A percentile compares a stretch with the other conserved stretches of the same genome.
Conservation (phyloP, 164 flowering plant species). For the Berberis thunbergii region DNA sequence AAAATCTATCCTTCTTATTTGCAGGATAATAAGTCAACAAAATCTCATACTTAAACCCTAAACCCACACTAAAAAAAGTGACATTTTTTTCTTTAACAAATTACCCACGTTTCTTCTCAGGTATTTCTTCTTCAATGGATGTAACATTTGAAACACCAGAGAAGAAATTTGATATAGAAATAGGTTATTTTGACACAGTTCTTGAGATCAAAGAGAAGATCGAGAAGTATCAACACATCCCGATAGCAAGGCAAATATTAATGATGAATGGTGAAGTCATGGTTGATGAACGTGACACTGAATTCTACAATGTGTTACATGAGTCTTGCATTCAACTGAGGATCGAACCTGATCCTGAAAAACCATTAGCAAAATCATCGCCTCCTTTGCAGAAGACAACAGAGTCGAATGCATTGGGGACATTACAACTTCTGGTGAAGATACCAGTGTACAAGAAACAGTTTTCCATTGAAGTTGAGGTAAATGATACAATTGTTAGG, state of each 20-base stretch:
- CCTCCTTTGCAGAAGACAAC: no score
- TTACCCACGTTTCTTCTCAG: no score
- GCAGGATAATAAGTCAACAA: no score
- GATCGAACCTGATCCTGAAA: conserved; percentile 13
- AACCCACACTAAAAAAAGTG: no score
- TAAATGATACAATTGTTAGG: conserved; percentile 18
- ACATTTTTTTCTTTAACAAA: no score
- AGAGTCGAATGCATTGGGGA: background rate
- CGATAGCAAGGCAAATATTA: conserved; percentile 43
- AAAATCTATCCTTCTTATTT: no score
- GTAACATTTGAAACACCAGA: conserved; percentile 27
- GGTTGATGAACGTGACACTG: conserved; percentile 39
- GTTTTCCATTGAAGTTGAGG: conserved; percentile 25
- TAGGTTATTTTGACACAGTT: conserved; percentile 64
- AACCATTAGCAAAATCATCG: conserved; percentile 1
- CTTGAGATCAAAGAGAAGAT: conserved; percentile 65
- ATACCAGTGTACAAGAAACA: conserved; percentile 23
- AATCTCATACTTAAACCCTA: no score
- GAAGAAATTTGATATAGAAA: conserved; percentile 39
- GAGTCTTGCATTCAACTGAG: conserved; percentile 41
- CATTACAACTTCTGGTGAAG: conserved; percentile 21
- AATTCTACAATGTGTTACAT: conserved; percentile 32
- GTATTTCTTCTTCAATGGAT: conserved; percentile 29
- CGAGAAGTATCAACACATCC: conserved; percentile 43
- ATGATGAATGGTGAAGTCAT: conserved; percentile 47